Conservation (phyloP, 192 early-diverging fungal species). For the Phlyctochytrium planicorne region DNA sequence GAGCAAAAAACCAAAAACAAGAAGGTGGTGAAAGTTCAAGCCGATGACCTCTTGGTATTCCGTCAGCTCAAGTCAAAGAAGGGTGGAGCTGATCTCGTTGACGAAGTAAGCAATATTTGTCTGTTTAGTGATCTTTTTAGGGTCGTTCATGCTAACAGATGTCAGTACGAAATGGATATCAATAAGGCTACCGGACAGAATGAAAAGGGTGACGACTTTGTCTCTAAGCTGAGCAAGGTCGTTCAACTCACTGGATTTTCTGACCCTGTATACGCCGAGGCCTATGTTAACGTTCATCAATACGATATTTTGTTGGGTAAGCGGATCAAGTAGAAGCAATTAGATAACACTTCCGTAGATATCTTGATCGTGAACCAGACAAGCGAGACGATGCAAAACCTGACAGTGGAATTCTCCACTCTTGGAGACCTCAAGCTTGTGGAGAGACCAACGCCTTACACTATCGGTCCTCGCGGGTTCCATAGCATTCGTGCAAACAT, state of each 20-base stretch:
- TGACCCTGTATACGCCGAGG: conserved; percentile 98
- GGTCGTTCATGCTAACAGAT: background rate
- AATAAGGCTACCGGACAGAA: conserved; percentile 78
- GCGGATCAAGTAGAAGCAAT: background rate
- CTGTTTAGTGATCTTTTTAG: conserved; percentile 11
- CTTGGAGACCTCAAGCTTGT: conserved; percentile 97
- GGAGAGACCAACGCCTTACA: conserved; percentile 87
- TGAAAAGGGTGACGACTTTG: conserved; percentile 69
- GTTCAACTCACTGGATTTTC: conserved; percentile 96
- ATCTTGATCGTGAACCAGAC: conserved; percentile 98
- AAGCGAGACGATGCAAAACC: conserved; percentile 87
- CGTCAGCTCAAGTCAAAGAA: conserved; percentile 80
- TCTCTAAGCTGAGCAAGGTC: conserved; percentile 91
- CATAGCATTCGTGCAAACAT: conserved; percentile 94
- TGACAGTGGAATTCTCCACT: conserved; percentile 98
- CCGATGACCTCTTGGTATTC: conserved; percentile 87
- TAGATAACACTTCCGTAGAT: conserved; percentile 52
- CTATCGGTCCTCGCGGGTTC: conserved; percentile 85
- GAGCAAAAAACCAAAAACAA: conserved; percentile 62
- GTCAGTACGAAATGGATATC: conserved; percentile 81
- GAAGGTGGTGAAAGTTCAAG: conserved; percentile 67
- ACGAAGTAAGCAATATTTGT: conserved; percentile 52
- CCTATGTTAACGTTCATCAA: conserved; percentile 95
- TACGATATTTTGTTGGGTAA: conserved; percentile 91
- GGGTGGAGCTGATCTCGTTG: conserved; percentile 53